A percentile compares a stretch with the other conserved stretches of the same genome.
Conservation (phyloP, 768 basidiomycete genomes). For the Naganishia randhawae region DNA sequence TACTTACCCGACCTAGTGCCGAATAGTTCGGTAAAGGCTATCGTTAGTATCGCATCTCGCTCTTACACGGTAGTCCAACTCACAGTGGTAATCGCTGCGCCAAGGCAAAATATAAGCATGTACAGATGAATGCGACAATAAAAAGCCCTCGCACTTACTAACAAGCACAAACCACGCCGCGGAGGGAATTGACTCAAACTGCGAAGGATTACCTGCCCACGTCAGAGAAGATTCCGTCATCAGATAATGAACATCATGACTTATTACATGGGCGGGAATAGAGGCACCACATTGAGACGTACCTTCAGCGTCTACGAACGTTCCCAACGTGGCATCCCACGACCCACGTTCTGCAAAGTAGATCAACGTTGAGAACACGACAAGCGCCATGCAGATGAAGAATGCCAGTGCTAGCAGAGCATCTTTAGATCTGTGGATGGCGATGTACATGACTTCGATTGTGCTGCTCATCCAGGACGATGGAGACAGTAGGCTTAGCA, state of each 20-base stretch:
- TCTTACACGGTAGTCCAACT: neutral
- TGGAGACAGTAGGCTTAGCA: slow-evolving; percentile 62
- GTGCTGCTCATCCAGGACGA: slow-evolving; percentile 55
- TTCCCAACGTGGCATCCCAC: slow-evolving; percentile 76
- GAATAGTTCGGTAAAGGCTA: neutral
- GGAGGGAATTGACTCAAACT: slow-evolving; percentile 63
- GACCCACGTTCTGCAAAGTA: slow-evolving; percentile 87
- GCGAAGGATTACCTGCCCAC: slow-evolving; percentile 37
- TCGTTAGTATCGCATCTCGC: neutral
- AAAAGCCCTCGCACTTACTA: slow-evolving; percentile 26
- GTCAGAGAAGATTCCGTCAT: neutral
- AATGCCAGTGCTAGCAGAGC: slow-evolving; percentile 81
- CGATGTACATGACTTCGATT: slow-evolving; percentile 72
- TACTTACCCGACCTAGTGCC: slow-evolving; percentile 16
- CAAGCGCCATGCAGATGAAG: slow-evolving; percentile 80
- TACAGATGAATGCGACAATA: neutral
- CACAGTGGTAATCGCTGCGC: slow-evolving; percentile 31
- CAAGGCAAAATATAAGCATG: neutral
- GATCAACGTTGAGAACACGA: slow-evolving; percentile 82
- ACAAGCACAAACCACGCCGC: slow-evolving; percentile 66
- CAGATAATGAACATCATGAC: slow-evolving; percentile 35
- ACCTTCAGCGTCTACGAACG: slow-evolving; percentile 79
- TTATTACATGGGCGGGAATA: no score
- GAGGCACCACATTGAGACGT: no score
- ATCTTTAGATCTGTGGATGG: slow-evolving; percentile 77